Percentiles rank a stretch among this genome's conserved stretches.
phyloP scores from a whole-genome alignment of 495 filamentous ascomycete genomes.

The Penicillium cinerascens region DNA sequence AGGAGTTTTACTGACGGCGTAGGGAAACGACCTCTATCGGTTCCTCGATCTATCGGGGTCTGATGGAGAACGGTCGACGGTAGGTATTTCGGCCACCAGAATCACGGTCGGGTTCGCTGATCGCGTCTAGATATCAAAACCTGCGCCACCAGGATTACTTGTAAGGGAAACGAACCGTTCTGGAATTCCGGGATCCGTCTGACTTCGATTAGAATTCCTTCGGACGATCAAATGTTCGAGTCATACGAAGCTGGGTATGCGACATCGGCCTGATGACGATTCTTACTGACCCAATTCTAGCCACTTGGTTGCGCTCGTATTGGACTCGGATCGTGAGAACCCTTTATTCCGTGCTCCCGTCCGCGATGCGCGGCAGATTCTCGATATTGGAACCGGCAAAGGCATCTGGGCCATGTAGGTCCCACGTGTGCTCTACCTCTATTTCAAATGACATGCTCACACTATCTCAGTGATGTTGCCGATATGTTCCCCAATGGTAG shows the following conservation, averaged over 20 bases:
- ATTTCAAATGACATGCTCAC: background rate
- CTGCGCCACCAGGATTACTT: background rate
- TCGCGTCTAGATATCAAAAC: background rate
- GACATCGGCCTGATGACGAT: no score
- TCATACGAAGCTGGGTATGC: slow-evolving; percentile 1
- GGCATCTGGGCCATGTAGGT: slow-evolving; percentile 5
- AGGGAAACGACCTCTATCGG: slow-evolving; percentile 6
- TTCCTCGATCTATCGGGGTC: slow-evolving; percentile 1
- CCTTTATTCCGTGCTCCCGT: slow-evolving; percentile 1
- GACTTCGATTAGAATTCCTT: background rate
- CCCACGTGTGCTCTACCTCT: background rate
- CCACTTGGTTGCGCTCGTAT: background rate
- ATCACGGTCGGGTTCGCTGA: background rate
- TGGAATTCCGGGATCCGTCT: background rate
- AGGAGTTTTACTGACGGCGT: background rate
- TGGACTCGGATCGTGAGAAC: slow-evolving; percentile 1
- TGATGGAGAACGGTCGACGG: slow-evolving; percentile 3
- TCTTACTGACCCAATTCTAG: background rate
- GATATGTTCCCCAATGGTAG: slow-evolving; percentile 4
- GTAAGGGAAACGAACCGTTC: background rate
- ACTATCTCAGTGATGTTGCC: background rate
- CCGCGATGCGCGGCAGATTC: background rate
- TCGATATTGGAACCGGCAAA: slow-evolving; percentile 4
- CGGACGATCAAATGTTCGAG: slow-evolving; percentile 6
- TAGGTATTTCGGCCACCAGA: background rate